These are phyloP conservation scores for Phanerochaete carnosa DNA, from an alignment of 768 basidiomycete genomes.

Conservation along the genomic window DNA sequence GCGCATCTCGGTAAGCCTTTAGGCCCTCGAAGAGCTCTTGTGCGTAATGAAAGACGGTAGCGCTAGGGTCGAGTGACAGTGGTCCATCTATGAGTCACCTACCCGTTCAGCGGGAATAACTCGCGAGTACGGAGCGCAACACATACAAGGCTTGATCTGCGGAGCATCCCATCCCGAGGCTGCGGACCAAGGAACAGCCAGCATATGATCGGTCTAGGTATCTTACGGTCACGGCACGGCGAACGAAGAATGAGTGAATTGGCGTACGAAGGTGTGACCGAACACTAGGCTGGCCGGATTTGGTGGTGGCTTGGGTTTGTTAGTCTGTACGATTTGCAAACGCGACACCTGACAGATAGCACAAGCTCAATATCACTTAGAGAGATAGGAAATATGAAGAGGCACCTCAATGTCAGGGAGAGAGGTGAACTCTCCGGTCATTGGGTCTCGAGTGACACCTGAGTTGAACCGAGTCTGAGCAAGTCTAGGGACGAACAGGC, in stretches of 20 bases:
- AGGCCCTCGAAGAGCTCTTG: constrained; percentile 90
- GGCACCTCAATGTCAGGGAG: constrained; percentile 52
- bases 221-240: neutral
- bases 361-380: neutral
- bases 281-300: constrained; percentile 70
- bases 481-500: neutral
- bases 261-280: constrained; percentile 76
- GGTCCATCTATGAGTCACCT: constrained; percentile 51
- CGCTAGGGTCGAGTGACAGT: constrained; percentile 71
- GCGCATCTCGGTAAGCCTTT: constrained; percentile 82
- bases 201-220: constrained; percentile 80
- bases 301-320: constrained; percentile 59
- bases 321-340: constrained; percentile 46
- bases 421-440: constrained; percentile 48
- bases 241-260: neutral
- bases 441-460: constrained; percentile 33
- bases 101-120: neutral
- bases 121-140: neutral
- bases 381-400: neutral
- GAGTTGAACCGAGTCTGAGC: constrained; percentile 10
- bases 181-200: constrained; percentile 68
- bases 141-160: constrained; percentile 77
- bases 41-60: constrained; percentile 89
- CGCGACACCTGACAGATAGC: constrained; percentile 35
- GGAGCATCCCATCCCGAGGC: constrained; percentile 79